Evolutionary conservation across 352 stramenopile species (phyloP), one percentile per base, ranked within the genome.

Genomic region (Pythium pectinolyticum): DNA sequence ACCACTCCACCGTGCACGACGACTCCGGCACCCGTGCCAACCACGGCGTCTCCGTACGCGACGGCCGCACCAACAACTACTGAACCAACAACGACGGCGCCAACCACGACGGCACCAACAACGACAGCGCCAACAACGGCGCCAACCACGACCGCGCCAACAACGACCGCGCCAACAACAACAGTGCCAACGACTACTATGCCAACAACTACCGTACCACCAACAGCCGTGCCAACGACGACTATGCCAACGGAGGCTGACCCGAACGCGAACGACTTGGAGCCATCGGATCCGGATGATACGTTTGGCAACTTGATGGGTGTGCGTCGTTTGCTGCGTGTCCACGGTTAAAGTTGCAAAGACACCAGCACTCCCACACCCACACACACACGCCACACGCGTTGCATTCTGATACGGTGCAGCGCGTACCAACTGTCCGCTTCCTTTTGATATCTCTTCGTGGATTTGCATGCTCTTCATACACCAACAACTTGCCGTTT

Each of bases 401-500:
- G n/a, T n/a, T n/a, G n/a, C n/a, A n/a, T n/a, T n/a, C n/a, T n/a
- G n/a, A n/a, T n/a, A n/a, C n/a, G n/a, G n/a, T n/a, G n/a, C n/a
- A n/a, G n/a, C n/a, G n/a, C n/a, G n/a, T n/a, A n/a, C n/a, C n/a
- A n/a, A n/a, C n/a, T n/a, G n/a, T 25, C n/a, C 37, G 37, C 37
- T 47, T 17, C 40, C 40, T 47, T 47, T 47, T 47, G 40, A 47
- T n/a, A 25, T 20, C 40, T 47, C 40, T 47, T 20, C 20, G 40
- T 47, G 6, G 40, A 47, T 47, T 20, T 46, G 39, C 27, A 47
- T 47, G n/a, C n/a, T 47, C 40, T 47, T 20, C 15, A 25, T 8
- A 47, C 40, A 7, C n/a, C 40, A 47, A 47, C 2, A 28, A 47
- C 8, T 47, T n/a, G n/a, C n/a, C n/a, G n/a, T n/a, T 70, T 80